phyloP scores from a whole-genome alignment of 352 stramenopile genomes.

The Phytophthora niederhauseri region DNA sequence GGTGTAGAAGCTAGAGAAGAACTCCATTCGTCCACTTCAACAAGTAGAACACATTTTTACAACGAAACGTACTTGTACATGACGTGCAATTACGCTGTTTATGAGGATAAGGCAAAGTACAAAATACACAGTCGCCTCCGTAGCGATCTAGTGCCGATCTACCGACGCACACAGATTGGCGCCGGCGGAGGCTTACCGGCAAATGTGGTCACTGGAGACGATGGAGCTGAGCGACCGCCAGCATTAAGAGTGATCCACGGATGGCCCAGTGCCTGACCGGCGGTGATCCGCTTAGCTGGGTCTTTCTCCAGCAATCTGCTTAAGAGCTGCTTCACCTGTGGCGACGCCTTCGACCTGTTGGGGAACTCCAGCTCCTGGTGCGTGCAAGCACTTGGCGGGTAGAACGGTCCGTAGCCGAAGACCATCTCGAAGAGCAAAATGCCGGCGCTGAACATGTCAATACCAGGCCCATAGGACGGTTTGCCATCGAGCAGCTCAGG shows the following conservation, averaged over 20 bases:
- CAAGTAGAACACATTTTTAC: background rate
- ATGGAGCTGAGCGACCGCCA: constrained; percentile 41
- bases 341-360: constrained; percentile 37
- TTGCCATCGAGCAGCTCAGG: constrained; percentile 67
- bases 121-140: constrained; percentile 9
- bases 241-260: constrained; percentile 72
- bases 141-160: constrained; percentile 1
- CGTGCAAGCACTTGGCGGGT: constrained; percentile 70
- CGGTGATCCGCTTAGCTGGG: constrained; percentile 74
- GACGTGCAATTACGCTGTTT: constrained; percentile 13
- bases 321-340: constrained; percentile 74
- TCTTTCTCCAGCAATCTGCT: constrained; percentile 70
- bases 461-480: constrained; percentile 52
- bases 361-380: constrained; percentile 68
- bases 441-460: constrained; percentile 81
- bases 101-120: constrained; percentile 10
- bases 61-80: constrained; percentile 16
- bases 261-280: constrained; percentile 79
- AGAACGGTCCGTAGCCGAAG: constrained; percentile 75
- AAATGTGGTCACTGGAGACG: constrained; percentile 28
- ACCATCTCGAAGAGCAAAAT: constrained; percentile 81
- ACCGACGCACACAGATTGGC: constrained; percentile 24
- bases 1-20: background rate
- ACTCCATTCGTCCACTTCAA: background rate
- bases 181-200: constrained; percentile 10